phyloP scores from a whole-genome alignment of 75 land plant species.

The Selaginella tamariscina region DNA sequence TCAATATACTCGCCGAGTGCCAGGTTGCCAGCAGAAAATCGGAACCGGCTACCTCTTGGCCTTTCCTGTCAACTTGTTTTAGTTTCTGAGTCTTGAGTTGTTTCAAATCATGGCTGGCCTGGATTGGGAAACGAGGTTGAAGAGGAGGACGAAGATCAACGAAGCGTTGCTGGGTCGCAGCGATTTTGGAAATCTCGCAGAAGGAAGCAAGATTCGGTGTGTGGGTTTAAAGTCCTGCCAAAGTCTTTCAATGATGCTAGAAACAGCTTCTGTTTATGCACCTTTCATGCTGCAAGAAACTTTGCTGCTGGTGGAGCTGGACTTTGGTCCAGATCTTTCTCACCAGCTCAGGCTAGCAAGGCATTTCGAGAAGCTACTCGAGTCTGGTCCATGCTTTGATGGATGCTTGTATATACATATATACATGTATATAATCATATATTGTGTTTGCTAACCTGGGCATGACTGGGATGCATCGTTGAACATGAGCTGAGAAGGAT shows the following conservation, averaged over 20 bases:
- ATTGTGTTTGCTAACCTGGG: too few relatives aligned
- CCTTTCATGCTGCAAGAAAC: slow-evolving; percentile 1
- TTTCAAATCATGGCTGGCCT: slow-evolving; percentile 1
- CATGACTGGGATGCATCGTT: too few relatives aligned
- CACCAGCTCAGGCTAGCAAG: slow-evolving; percentile 4
- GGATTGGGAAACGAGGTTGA: neutral
- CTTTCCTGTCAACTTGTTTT: slow-evolving; percentile 1
- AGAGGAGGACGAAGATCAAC: slow-evolving; percentile 1
- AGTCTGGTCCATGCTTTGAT: slow-evolving; percentile 1
- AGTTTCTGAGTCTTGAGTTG: slow-evolving; percentile 3
- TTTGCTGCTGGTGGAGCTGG: slow-evolving; percentile 4
- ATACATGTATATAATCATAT: too few relatives aligned
- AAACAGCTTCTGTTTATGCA: neutral
- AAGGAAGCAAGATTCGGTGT: slow-evolving; percentile 1
- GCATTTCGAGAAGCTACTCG: slow-evolving; percentile 3
- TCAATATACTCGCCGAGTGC: slow-evolving; percentile 3
- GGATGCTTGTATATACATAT: too few relatives aligned
- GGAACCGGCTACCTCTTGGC: too few relatives aligned
- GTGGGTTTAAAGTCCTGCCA: neutral
- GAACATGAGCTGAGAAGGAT: too few relatives aligned
- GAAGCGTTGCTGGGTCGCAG: slow-evolving; percentile 4
- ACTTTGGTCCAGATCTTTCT: slow-evolving; percentile 3
- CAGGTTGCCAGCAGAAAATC: slow-evolving; percentile 1
- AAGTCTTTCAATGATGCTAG: slow-evolving; percentile 1
- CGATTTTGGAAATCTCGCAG: slow-evolving; percentile 1